Base-by-base conservation (phyloP, 208 protist genomes). In the Crithidia sp. region DNA sequence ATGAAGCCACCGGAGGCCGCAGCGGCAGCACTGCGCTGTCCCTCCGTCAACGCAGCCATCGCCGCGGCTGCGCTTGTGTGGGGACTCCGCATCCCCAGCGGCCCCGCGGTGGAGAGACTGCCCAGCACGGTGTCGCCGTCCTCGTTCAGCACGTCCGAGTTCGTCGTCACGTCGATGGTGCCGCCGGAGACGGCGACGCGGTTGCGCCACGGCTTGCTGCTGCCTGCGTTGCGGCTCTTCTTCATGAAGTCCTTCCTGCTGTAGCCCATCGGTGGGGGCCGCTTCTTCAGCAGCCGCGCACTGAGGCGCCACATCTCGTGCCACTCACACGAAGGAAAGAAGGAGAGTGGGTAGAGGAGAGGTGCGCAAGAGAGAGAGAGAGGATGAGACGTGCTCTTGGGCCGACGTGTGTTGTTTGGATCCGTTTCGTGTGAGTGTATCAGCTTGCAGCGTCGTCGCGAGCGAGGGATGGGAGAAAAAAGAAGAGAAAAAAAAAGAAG, bases 201-300 rank as follows among this genome's bases (percentile, higher is more conserved):
- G 52, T 92, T 65, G 37, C 90, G 78, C 90, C 92, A 97, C 9
- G 92, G 92, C 67, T 97, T 97, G 50, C 80, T 88, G 0, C 83
- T 85, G n/a, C 92, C 82, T 6, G 92, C 89, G 53, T 68, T 91
- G 19, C 70, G 74, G n/a, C 90, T 28, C 83, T 97, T 97, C 36
- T 77, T 79, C 40, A 87, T 75, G 67, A 93, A 97, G n/a, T 78
- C 76, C 9, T 84, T 87, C 7, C 73, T 82, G 63, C 87, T 87
- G 76, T 88, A 94, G 5, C 91, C 89, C 39, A 95, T 47, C 3
- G 89, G 90, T 4, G 77, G 62, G 0, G 76, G 53, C n/a, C 75
- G 55, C 68, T 74, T 82, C 69, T 92, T 93, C 9, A 66, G 41
- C 44, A 90, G 62, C 43, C 69, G 7, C 0, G 67, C 47, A 12